Evolutionary conservation across 495 filamentous ascomycete genomes (phyloP).

Genomic region (Aspergillus panamensis): DNA sequence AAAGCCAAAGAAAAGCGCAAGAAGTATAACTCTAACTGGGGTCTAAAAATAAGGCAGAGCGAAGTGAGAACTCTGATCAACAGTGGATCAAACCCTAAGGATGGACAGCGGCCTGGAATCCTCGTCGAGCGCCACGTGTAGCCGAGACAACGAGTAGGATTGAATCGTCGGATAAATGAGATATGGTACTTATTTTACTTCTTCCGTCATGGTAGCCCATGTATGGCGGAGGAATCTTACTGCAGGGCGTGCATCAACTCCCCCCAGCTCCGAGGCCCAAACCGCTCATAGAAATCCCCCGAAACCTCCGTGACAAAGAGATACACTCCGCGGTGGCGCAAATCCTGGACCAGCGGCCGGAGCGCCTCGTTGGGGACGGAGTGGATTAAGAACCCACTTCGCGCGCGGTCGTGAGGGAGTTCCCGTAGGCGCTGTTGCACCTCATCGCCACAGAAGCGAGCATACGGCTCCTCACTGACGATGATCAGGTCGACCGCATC

Average conservation of each 20-base stretch:
- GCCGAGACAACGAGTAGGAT: neutral
- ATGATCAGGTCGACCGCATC: slow-evolving; percentile 14
- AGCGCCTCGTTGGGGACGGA: slow-evolving; percentile 13
- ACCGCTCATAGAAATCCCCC: slow-evolving; percentile 22
- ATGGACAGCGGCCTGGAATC: neutral
- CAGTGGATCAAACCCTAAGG: neutral
- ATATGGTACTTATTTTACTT: neutral
- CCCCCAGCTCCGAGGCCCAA: slow-evolving; percentile 15
- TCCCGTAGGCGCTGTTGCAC: slow-evolving; percentile 14
- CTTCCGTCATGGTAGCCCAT: neutral
- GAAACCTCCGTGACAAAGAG: slow-evolving; percentile 18
- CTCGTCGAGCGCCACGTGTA: neutral
- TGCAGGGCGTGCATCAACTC: slow-evolving; percentile 15
- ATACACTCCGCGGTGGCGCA: slow-evolving; percentile 14
- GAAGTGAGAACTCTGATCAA: neutral
- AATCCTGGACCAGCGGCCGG: slow-evolving; percentile 4
- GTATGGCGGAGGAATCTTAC: neutral
- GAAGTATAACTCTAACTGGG: no score
- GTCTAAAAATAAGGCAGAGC: no score
- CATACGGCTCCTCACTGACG: slow-evolving; percentile 18
- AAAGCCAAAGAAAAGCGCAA: no score
- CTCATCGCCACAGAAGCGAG: slow-evolving; percentile 14
- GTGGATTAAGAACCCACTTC: slow-evolving; percentile 15
- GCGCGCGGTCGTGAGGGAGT: slow-evolving; percentile 7
- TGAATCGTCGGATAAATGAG: no score